A percentile compares a stretch with the other conserved stretches of the same genome.
phyloP scores from a whole-genome alignment of 169 alveolate genomes.

The Eimeria maxima region DNA sequence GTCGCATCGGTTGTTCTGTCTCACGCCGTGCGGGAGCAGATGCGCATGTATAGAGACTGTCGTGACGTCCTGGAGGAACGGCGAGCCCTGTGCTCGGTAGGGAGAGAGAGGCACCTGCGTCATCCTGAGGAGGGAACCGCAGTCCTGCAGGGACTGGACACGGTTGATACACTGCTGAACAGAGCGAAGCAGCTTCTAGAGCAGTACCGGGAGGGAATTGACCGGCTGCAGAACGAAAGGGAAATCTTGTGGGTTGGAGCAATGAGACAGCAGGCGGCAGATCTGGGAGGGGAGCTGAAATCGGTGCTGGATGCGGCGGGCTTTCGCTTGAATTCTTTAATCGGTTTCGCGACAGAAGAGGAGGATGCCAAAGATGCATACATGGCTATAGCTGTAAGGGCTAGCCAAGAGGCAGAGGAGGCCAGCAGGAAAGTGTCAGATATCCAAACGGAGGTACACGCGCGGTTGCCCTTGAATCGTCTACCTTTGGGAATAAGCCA shows the following conservation, averaged over 20 bases:
- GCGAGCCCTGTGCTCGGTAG: neutral
- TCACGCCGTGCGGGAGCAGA: constrained; percentile 7
- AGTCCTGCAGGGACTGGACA: neutral
- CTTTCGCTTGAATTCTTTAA: neutral
- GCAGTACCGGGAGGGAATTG: neutral
- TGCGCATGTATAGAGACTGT: neutral
- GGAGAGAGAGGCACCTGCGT: neutral
- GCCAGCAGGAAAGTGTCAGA: constrained; percentile 25
- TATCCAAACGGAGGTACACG: neutral
- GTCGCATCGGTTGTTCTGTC: constrained; percentile 6
- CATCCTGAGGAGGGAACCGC: neutral
- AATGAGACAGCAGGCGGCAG: neutral
- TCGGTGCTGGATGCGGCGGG: constrained; percentile 7
- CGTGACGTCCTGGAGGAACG: neutral
- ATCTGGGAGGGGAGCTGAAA: constrained; percentile 6
- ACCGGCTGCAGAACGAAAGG: constrained; percentile 7
- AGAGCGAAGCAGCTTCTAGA: constrained; percentile 13
- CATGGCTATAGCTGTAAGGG: neutral
- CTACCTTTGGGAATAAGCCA: neutral
- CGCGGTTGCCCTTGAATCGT: neutral
- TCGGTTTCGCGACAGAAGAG: neutral
- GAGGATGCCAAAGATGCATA: neutral
- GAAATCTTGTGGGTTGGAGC: neutral
- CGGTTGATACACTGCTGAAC: neutral
- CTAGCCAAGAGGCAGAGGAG: neutral